Percentiles rank a stretch among this genome's conserved stretches.
Evolutionary conservation across 2,329 filamentous ascomycete species (phyloP).

Genomic region (Emergomyces orientalis): DNA sequence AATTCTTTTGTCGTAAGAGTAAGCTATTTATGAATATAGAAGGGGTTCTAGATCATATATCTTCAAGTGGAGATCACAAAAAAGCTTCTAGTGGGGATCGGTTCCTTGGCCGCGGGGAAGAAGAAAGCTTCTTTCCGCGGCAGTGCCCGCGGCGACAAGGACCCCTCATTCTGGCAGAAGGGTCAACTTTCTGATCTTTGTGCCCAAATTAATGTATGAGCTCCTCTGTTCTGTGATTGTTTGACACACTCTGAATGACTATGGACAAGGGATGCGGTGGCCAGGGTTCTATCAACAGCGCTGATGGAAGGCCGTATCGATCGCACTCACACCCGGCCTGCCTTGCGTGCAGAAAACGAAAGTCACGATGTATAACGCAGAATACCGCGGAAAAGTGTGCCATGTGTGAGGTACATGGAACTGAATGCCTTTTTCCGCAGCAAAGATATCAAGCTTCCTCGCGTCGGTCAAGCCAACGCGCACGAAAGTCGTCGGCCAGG

Average conservation of each 20-base stretch:
- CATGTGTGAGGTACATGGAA: slow-evolving; percentile 44
- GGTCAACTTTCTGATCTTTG: background rate
- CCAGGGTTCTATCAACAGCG: background rate
- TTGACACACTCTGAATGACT: background rate
- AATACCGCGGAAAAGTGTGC: slow-evolving; percentile 36
- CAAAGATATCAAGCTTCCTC: slow-evolving; percentile 3
- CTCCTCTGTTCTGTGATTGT: background rate
- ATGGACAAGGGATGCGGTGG: background rate
- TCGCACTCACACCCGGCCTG: slow-evolving; percentile 49
- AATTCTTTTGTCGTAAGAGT: background rate
- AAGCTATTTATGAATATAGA: background rate
- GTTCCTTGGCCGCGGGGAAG: slow-evolving; percentile 1
- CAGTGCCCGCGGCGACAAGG: background rate
- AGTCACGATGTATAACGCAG: slow-evolving; percentile 46
- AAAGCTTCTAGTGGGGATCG: background rate
- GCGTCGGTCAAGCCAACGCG: background rate
- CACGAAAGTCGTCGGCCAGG: background rate
- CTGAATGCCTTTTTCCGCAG: slow-evolving; percentile 40
- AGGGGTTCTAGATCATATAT: background rate
- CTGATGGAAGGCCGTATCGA: slow-evolving; percentile 40
- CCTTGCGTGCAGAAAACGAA: slow-evolving; percentile 44
- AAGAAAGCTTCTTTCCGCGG: background rate
- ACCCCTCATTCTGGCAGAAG: slow-evolving; percentile 9
- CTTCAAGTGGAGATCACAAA: background rate
- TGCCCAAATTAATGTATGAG: background rate